Evolutionary conservation across 805 yeast species (phyloP).

Genomic region (Brettanomyces sp.): DNA sequence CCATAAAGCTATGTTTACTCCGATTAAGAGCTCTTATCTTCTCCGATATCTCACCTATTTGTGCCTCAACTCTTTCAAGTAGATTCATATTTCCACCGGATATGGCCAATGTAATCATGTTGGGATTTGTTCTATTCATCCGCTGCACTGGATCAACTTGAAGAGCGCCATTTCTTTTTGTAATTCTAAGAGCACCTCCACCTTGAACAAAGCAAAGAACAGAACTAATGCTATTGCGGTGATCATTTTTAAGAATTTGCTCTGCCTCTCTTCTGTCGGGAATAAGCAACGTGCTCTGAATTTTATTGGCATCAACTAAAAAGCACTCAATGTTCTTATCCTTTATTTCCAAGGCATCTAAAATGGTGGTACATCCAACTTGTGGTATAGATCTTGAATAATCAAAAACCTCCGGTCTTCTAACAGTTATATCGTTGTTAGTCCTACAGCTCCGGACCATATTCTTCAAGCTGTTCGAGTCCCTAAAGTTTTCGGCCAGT

Average conservation of each 20-base stretch:
- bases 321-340: conserved; percentile 48
- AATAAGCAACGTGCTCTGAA: conserved; percentile 52
- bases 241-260: conserved; percentile 25
- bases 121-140: conserved; percentile 8
- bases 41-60: conserved; percentile 3
- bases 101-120: conserved; percentile 11
- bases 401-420: conserved; percentile 50
- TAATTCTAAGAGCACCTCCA: conserved; percentile 15
- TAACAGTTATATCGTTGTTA: conserved; percentile 34
- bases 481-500: conserved; percentile 56
- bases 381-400: conserved; percentile 38
- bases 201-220: conserved; percentile 18
- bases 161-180: conserved; percentile 18
- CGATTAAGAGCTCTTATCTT: not conserved
- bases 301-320: conserved; percentile 50
- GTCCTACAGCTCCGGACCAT: conserved; percentile 25
- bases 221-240: conserved; percentile 16
- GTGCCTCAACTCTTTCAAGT: conserved; percentile 10
- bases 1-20: not conserved
- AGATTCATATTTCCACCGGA: conserved; percentile 17
- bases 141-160: conserved; percentile 23
- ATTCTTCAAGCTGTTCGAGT: conserved; percentile 35
- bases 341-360: conserved; percentile 51
- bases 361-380: conserved; percentile 33
- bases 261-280: conserved; percentile 45